Base-by-base conservation (phyloP, 805 yeast genomes). In the Suhomyces sp. region DNA sequence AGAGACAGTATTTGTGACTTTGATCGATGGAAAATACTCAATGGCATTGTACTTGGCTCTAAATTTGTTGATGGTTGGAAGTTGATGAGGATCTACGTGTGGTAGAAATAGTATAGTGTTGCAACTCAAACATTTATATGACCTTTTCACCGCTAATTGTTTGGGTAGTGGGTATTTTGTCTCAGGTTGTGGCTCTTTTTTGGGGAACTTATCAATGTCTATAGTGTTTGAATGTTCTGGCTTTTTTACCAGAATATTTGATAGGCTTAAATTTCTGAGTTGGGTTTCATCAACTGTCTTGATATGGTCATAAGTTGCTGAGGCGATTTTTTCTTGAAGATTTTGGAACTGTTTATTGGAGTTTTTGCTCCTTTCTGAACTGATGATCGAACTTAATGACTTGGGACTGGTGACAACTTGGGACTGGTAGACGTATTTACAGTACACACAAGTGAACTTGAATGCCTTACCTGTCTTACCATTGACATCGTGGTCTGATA, bases 321-420 rank as follows among this genome's bases (percentile, higher is more conserved):
- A 11, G 4, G 26, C 15, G 9, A 31, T 14, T 11, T 16, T 14
- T 10, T 31, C 21, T 11, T 31, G 27, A 12, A n/a, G 17, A 4
- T 13, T 17, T 8, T 31, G 18, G n/a, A 33, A 25, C 6, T 19
- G 12, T 9, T 24, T 17, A 6, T 6, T 12, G 8, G 13, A 14
- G 38, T 35, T 13, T 22, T 21, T 13, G 30, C 16, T 25, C 13
- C 28, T 15, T 29, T 53, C 47, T 1, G 39, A 20, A 10, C 33
- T 40, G 11, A 65, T 42, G 8, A 65, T 60, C 2, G 52, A 44
- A 14, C 35, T 40, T 25, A 74, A 41, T 5, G 76, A 56, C 31
- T 58, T 66, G 1, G 78, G 78, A 35, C 59, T 68, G 14, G 53
- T 48, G 6, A 72, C 57, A 4, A 61, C 36, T 1, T 56, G 60